phyloP scores from a whole-genome alignment of 495 filamentous ascomycete genomes.

The Delitschia confertaspora region DNA sequence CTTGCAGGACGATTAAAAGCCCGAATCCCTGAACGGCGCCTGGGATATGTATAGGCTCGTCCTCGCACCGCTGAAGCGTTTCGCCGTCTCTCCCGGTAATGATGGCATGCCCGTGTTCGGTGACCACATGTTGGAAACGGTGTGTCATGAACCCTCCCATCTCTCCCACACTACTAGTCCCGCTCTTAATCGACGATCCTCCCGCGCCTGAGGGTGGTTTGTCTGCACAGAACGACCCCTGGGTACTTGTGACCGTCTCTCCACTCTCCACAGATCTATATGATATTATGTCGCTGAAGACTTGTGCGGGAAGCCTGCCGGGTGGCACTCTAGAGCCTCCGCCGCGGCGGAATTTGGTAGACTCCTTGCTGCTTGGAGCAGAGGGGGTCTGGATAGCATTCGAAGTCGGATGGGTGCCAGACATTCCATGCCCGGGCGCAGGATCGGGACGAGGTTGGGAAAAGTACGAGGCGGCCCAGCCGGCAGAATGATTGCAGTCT shows the following conservation, averaged over 20 bases:
- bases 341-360: neutral
- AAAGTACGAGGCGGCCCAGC: slow-evolving; percentile 11
- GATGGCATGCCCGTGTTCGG: slow-evolving; percentile 73
- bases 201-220: neutral
- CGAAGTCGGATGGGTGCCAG: neutral
- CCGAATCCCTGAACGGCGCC: slow-evolving; percentile 88
- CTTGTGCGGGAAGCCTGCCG: slow-evolving; percentile 13
- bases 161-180: slow-evolving; percentile 28
- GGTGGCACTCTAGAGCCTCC: slow-evolving; percentile 8
- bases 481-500: slow-evolving; percentile 18
- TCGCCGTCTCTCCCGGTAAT: slow-evolving; percentile 69
- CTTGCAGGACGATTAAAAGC: slow-evolving; percentile 64
- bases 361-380: neutral
- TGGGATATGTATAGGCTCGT: slow-evolving; percentile 88
- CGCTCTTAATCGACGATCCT: slow-evolving; percentile 14
- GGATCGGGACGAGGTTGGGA: too few species aligned
- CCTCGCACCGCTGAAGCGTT: slow-evolving; percentile 70
- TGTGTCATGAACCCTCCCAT: slow-evolving; percentile 46
- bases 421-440: too few species aligned
- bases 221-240: slow-evolving; percentile 1
- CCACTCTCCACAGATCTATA: slow-evolving; percentile 6
- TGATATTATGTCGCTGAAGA: slow-evolving; percentile 28
- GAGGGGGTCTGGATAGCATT: neutral
- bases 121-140: slow-evolving; percentile 72
- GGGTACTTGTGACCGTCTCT: slow-evolving; percentile 2